Evolutionary conservation across 331 rosid species (phyloP), one percentile per base, ranked within the genome.

Genomic region (Dryas integrifolia): DNA sequence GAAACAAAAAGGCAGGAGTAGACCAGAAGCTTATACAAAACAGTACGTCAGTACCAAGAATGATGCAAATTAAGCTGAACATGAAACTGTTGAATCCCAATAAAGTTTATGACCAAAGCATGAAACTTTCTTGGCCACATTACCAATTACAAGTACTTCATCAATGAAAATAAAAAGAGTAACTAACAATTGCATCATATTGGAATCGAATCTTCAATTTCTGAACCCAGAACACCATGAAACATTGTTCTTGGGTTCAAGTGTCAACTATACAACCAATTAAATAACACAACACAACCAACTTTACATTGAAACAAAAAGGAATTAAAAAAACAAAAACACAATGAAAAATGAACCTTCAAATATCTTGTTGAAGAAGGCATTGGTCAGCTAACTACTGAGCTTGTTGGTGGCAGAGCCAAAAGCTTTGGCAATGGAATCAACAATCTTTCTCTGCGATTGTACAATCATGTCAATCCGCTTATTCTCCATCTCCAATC

Each of bases 401-500:
- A 70, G 24, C 80, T 72, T 84, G 82, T 87, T 81, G 67, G 0
- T 30, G 49, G 83, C 72, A 52, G 84, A 82, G 3, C 86, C 82
- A 26, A 91, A 95, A 1, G 81, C 96, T 69, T 69, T 88, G 8
- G 79, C 85, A 68, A 95, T 95, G 21, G 99, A 88, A 79, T 88
- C 92, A 43, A 95, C 80, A 67, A 85, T 88, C 75, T 82, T 88
- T 49, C 81, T 77, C 72, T 85, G 92, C 0, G 92, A 95, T 14
- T 84, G 76, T 2, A 87, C 59, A 47, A 95, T 91, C 97, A 95
- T 80, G 49, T 85, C 83, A 1, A 83, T 76, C 72, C 93, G 72
- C 79, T 75, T 89, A 63, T 80, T 88, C 89, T 95, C 98, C 96
- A 95, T 95, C 72, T 90, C 93, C 77, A 89, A 63, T 71, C 97